Evolutionary conservation across 208 protist species (phyloP).

Genomic region (Trypanosomatidae sp.): DNA sequence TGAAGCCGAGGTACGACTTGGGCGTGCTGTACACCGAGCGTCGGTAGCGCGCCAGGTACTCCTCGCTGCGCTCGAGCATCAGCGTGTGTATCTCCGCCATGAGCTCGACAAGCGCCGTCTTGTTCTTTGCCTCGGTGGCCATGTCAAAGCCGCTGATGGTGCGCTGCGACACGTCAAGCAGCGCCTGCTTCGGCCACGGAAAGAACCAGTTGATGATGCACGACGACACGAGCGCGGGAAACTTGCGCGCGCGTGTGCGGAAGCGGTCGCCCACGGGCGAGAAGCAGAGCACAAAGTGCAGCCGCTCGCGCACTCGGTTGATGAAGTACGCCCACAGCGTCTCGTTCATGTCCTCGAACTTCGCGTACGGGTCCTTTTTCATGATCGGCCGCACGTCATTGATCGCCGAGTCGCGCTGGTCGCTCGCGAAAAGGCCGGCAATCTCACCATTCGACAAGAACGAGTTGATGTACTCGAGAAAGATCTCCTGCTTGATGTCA

Average conservation of each 20-base stretch:
- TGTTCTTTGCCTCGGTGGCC: conserved; percentile 84
- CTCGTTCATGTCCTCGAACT: conserved; percentile 93
- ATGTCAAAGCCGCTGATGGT: conserved; percentile 88
- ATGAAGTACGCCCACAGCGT: conserved; percentile 96
- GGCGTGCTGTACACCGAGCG: conserved; percentile 90
- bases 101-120: conserved; percentile 80
- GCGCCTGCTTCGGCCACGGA: conserved; percentile 94
- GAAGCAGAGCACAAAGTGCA: conserved; percentile 98
- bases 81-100: conserved; percentile 88
- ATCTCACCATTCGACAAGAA: conserved; percentile 93
- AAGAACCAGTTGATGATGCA: conserved; percentile 99
- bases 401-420: conserved; percentile 94
- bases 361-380: conserved; percentile 90
- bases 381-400: conserved; percentile 91
- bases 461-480: conserved; percentile 98
- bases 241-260: conserved; percentile 91
- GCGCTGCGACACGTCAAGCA: conserved; percentile 87
- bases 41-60: conserved; percentile 89
- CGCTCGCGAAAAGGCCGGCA: conserved; percentile 95
- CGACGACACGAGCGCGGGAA: conserved; percentile 94
- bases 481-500: conserved; percentile 97
- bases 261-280: conserved; percentile 96
- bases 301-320: conserved; percentile 90
- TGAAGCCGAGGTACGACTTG: conserved; percentile 92
- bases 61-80: conserved; percentile 83